These are phyloP conservation scores for Balamuthia mandrillaris DNA, from an alignment of 208 protist species.

Conservation along the genomic window DNA sequence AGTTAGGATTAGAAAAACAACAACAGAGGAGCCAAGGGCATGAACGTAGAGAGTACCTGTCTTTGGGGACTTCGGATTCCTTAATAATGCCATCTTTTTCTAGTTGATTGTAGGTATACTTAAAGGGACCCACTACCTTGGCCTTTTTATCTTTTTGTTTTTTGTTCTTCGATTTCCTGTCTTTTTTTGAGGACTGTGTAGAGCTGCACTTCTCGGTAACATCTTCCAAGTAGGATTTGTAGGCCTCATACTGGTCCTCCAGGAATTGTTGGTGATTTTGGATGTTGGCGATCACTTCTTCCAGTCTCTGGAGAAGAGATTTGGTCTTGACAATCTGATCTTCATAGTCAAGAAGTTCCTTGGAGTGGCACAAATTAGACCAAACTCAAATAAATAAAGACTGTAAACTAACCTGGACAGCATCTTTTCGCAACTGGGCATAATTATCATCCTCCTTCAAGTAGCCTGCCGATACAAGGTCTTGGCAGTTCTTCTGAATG, in stretches of 20 bases:
- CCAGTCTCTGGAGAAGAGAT: conserved; percentile 47
- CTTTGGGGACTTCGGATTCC: conserved; percentile 63
- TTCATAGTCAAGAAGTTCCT: conserved; percentile 51
- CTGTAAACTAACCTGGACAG: conserved; percentile 30
- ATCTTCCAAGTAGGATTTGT: conserved; percentile 59
- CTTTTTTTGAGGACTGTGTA: neutral
- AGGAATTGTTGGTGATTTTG: conserved; percentile 58
- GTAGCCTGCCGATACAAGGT: conserved; percentile 21
- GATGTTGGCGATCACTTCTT: conserved; percentile 41
- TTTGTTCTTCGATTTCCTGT: too few species aligned
- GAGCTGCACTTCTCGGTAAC: conserved; percentile 50
- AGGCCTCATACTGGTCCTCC: conserved; percentile 53
- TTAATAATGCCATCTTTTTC: conserved; percentile 67
- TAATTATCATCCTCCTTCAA: conserved; percentile 51
- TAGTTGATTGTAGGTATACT: conserved; percentile 61
- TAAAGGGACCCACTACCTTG: conserved; percentile 52
- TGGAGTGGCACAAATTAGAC: neutral
- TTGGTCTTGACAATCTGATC: conserved; percentile 33
- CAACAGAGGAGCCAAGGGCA: neutral
- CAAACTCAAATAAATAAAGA: neutral
- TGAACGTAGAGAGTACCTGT: conserved; percentile 25
- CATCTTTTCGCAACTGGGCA: conserved; percentile 44
- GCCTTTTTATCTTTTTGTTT: neutral
- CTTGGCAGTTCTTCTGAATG: conserved; percentile 56
- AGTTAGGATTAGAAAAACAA: neutral